These are phyloP conservation scores for Aspergillus sp. DNA, from an alignment of 2,329 filamentous ascomycete species.

Conservation along the genomic window DNA sequence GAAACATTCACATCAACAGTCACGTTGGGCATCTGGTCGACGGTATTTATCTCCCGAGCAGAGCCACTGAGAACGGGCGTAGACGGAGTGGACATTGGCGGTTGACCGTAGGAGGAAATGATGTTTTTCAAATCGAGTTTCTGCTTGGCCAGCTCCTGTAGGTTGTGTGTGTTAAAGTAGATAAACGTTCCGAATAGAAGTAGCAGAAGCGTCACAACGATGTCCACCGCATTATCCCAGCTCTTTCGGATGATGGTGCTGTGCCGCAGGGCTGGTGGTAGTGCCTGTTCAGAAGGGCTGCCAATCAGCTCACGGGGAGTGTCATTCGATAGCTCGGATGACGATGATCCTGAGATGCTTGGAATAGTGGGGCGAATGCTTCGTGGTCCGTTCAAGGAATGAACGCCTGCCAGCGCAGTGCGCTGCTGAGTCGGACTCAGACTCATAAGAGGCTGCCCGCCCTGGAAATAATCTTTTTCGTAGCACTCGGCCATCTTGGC, in stretches of 20 bases:
- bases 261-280: slow-evolving; percentile 31
- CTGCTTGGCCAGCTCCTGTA: slow-evolving; percentile 34
- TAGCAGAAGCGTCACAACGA: slow-evolving; percentile 33
- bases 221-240: slow-evolving; percentile 38
- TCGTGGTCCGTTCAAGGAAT: slow-evolving; percentile 49
- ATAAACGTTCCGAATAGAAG: slow-evolving; percentile 33
- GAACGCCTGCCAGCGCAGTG: slow-evolving; percentile 61
- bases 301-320: slow-evolving; percentile 28
- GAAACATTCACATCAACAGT: slow-evolving; percentile 23
- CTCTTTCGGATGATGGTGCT: slow-evolving; percentile 38
- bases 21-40: slow-evolving; percentile 17
- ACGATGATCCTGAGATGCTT: slow-evolving; percentile 35
- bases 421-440: slow-evolving; percentile 41
- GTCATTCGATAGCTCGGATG: slow-evolving; percentile 26
- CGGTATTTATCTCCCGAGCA: slow-evolving; percentile 17
- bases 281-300: slow-evolving; percentile 27
- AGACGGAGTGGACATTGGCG: slow-evolving; percentile 28
- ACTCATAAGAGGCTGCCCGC: slow-evolving; percentile 29
- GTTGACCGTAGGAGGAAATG: slow-evolving; percentile 30
- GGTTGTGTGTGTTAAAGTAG: slow-evolving; percentile 34
- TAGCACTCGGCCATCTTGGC: slow-evolving; percentile 51
- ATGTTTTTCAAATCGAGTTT: slow-evolving; percentile 39
- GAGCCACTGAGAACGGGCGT: slow-evolving; percentile 24
- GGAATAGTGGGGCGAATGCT: slow-evolving; percentile 30
- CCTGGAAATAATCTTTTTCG: slow-evolving; percentile 39